phyloP scores from a whole-genome alignment of 352 stramenopile species.

The Globisporangium mamillatum region DNA sequence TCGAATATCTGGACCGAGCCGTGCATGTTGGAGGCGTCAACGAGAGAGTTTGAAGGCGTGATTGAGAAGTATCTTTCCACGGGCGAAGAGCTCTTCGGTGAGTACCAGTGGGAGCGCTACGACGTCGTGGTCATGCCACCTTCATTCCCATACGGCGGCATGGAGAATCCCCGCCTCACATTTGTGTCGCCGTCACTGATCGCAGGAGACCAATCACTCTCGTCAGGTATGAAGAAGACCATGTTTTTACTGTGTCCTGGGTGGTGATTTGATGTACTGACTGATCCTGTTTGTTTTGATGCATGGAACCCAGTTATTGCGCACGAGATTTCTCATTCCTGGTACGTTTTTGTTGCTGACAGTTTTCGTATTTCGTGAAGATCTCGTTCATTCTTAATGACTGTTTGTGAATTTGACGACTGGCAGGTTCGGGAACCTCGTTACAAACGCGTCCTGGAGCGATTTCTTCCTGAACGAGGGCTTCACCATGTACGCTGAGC shows the following conservation, averaged over 20 bases:
- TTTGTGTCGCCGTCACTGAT: conserved; percentile 81
- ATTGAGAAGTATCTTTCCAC: conserved; percentile 72
- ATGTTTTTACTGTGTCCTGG: neutral
- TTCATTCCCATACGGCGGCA: conserved; percentile 96
- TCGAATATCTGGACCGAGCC: conserved; percentile 83
- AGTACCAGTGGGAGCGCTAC: conserved; percentile 86
- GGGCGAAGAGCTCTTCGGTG: conserved; percentile 71
- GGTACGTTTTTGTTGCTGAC: conserved; percentile 23
- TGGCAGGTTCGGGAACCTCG: conserved; percentile 79
- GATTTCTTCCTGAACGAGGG: conserved; percentile 89
- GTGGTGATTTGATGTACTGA: neutral
- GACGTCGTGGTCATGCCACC: conserved; percentile 83
- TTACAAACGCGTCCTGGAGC: conserved; percentile 83
- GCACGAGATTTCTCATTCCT: conserved; percentile 84
- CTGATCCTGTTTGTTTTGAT: neutral
- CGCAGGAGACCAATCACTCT: conserved; percentile 75
- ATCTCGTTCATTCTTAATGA: neutral
- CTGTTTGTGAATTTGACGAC: neutral
- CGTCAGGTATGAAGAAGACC: conserved; percentile 36
- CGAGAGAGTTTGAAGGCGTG: conserved; percentile 71
- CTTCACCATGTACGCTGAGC: conserved; percentile 87
- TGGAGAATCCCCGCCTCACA: conserved; percentile 95
- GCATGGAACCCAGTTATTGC: conserved; percentile 43
- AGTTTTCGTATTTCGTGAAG: neutral
- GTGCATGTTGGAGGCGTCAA: conserved; percentile 73